phyloP scores from a whole-genome alignment of 2,329 filamentous ascomycete genomes.

The Triangularia verruculosa region DNA sequence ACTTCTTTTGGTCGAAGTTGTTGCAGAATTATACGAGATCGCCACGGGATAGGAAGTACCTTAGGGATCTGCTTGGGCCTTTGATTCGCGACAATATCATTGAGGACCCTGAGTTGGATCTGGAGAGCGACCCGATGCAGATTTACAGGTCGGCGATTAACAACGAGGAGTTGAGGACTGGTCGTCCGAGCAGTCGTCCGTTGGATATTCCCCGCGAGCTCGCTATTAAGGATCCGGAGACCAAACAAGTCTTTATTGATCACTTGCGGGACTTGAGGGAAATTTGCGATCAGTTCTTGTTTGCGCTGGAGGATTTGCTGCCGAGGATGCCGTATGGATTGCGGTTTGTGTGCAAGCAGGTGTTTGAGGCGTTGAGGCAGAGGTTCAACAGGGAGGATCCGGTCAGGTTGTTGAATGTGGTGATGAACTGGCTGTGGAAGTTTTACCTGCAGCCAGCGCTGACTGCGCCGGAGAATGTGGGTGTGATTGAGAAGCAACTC shows the following conservation, averaged over 20 bases:
- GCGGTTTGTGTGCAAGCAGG: slow-evolving; percentile 82
- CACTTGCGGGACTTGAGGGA: slow-evolving; percentile 91
- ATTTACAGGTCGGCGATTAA: slow-evolving; percentile 96
- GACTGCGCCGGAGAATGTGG: slow-evolving; percentile 85
- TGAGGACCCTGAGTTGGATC: slow-evolving; percentile 83
- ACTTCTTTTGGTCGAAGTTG: slow-evolving; percentile 89
- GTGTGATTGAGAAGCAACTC: slow-evolving; percentile 84
- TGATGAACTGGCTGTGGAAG: slow-evolving; percentile 90
- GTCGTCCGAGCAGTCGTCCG: slow-evolving; percentile 73
- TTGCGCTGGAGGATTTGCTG: slow-evolving; percentile 75
- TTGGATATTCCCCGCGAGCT: slow-evolving; percentile 86
- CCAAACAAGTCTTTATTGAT: slow-evolving; percentile 86
- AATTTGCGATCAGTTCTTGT: slow-evolving; percentile 87
- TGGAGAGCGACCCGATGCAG: slow-evolving; percentile 96
- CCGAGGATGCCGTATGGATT: slow-evolving; percentile 91
- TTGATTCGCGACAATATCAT: slow-evolving; percentile 89
- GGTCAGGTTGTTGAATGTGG: slow-evolving; percentile 74
- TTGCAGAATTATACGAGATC: slow-evolving; percentile 85
- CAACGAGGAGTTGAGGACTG: slow-evolving; percentile 93
- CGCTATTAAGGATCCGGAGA: slow-evolving; percentile 94
- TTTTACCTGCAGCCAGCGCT: slow-evolving; percentile 90
- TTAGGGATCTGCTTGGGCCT: slow-evolving; percentile 80
- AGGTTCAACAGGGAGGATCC: slow-evolving; percentile 79
- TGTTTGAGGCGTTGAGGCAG: slow-evolving; percentile 71
- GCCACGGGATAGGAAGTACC: slow-evolving; percentile 86